Evolutionary conservation across 495 filamentous ascomycete species (phyloP).

Genomic region (Penicillium parvum): DNA sequence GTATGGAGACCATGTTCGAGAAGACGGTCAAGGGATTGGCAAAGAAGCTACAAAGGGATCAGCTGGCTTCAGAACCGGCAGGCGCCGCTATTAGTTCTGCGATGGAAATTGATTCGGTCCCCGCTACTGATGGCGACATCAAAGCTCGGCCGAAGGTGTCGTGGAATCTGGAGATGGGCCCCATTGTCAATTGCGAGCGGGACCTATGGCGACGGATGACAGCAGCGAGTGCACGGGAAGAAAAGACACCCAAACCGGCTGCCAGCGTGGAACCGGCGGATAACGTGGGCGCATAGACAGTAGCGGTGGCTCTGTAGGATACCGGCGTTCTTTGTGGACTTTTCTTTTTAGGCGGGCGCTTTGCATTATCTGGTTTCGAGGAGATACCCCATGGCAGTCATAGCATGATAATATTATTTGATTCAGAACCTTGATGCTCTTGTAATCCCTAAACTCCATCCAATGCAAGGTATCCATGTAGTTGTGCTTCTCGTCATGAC

Average conservation of each 20-base stretch:
- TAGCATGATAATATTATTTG: constrained; percentile 15
- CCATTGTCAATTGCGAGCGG: constrained; percentile 47
- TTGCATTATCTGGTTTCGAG: constrained; percentile 23
- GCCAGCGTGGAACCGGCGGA: constrained; percentile 27
- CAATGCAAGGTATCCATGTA: constrained; percentile 18
- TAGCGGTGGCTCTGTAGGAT: constrained; percentile 7
- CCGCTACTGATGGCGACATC: constrained; percentile 19
- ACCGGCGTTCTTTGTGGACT: constrained; percentile 21
- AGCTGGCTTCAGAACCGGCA: background rate
- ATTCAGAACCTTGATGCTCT: constrained; percentile 6
- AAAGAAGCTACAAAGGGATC: constrained; percentile 32
- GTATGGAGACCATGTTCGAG: constrained; percentile 48
- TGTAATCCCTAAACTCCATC: constrained; percentile 24
- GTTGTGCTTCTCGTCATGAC: background rate
- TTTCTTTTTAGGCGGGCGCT: constrained; percentile 20
- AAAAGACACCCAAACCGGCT: constrained; percentile 27
- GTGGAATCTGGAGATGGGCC: constrained; percentile 39
- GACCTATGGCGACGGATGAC: constrained; percentile 38
- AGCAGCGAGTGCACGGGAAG: constrained; percentile 24
- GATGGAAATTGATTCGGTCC: constrained; percentile 36
- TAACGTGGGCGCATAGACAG: constrained; percentile 24
- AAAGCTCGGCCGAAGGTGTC: constrained; percentile 28
- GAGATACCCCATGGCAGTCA: constrained; percentile 37
- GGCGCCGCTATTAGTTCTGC: constrained; percentile 10
- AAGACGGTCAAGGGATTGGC: constrained; percentile 39